Evolutionary conservation across 1,139 yeast genomes (phyloP), one percentile per base, ranked within the genome.

Genomic region (Citeromyces hawaiiensis): DNA sequence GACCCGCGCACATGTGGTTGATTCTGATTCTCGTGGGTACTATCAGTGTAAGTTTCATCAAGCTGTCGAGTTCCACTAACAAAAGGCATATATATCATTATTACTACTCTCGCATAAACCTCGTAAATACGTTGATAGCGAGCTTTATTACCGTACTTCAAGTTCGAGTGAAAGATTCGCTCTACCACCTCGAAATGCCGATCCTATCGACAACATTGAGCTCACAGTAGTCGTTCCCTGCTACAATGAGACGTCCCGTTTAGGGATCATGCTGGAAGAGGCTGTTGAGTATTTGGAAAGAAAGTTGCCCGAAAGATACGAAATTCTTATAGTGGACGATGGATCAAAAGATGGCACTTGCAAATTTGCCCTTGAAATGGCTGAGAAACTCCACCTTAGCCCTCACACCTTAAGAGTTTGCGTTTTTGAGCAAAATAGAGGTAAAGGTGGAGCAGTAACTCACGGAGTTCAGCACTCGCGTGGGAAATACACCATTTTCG

Each of bases 381-480:
- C 95, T 2, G 55, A 66, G 30, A 57, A 60, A 34, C 66, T 66
- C 46, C 56, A 61, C 2, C 57, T 85, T 40, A 44, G 56, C 23
- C 78, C 87, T 0, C 83, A 77, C 39, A 67, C 68, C 36, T 52
- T 93, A 55, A 66, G 88, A 46, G 88, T 86, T 35, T 68, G 86
- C 23, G 71, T 70, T 47, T 66, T 91, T 45, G 72, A 61, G 33
- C 59, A 73, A 46, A 91, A 91, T 55, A 68, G 98, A 50, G 98
- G 98, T 23, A 91, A 91, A 60, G 98, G 98, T 16, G 98, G 98
- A 7, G 98, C 97, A 0, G 98, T 93, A 0, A 77, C 94, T 14
- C 97, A 91, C 56, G 98, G 98, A 3, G 65, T 91, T 60, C 71
- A 81, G 51, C 79, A 77, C 52, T 61, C 79, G 7, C 66, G 86